phyloP scores from a whole-genome alignment of 2,329 filamentous ascomycete genomes.

The Hypomyces rosellus region DNA sequence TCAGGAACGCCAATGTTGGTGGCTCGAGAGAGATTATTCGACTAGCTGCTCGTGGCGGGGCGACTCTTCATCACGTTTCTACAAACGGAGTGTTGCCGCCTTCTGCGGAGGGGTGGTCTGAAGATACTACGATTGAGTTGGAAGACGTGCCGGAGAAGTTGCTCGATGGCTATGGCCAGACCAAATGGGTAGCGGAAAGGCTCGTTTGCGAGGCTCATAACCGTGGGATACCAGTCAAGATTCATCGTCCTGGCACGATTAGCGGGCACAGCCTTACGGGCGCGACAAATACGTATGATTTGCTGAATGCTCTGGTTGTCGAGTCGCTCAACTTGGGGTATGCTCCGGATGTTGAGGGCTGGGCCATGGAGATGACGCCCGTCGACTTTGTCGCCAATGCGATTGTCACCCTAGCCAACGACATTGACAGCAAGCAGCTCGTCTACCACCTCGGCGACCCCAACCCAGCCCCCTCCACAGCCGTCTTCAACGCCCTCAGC shows the following conservation, averaged over 20 bases:
- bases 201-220: slow-evolving; percentile 63
- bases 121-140: slow-evolving; percentile 60
- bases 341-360: slow-evolving; percentile 64
- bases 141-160: slow-evolving; percentile 64
- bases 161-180: slow-evolving; percentile 69
- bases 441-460: slow-evolving; percentile 73
- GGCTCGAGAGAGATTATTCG: slow-evolving; percentile 72
- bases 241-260: slow-evolving; percentile 70
- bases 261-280: slow-evolving; percentile 70
- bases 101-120: slow-evolving; percentile 63
- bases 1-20: slow-evolving; percentile 69
- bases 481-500: slow-evolving; percentile 57
- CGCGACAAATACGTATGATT: slow-evolving; percentile 71
- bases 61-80: slow-evolving; percentile 71
- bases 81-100: slow-evolving; percentile 74
- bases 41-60: slow-evolving; percentile 58
- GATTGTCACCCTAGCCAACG: slow-evolving; percentile 62
- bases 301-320: slow-evolving; percentile 68
- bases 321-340: slow-evolving; percentile 69
- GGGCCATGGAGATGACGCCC: slow-evolving; percentile 78
- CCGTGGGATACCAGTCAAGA: slow-evolving; percentile 62
- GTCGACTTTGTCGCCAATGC: slow-evolving; percentile 75
- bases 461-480: slow-evolving; percentile 57
- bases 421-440: slow-evolving; percentile 54
- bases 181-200: slow-evolving; percentile 76